Conservation (phyloP, 2,329 filamentous ascomycete genomes). For the Pyricularia sp. region DNA sequence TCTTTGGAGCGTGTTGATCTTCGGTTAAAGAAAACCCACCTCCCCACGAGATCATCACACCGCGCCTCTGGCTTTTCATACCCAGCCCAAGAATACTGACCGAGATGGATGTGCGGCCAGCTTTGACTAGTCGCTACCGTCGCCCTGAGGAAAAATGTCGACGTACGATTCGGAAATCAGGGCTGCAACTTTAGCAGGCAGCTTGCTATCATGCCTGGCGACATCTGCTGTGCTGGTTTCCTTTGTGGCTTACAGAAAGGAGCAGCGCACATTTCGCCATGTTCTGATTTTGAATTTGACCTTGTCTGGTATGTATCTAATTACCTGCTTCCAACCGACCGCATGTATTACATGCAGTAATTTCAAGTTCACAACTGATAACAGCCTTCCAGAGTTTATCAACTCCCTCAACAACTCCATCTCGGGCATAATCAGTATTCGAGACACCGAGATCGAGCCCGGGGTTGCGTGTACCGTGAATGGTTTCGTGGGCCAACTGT, state of each 20-base stretch:
- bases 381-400: conserved; percentile 22
- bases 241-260: conserved; percentile 9
- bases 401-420: conserved; percentile 32
- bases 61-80: background rate
- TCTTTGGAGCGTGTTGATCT: background rate
- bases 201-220: conserved; percentile 10
- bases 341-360: no score
- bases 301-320: conserved; percentile 12
- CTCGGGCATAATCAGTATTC: conserved; percentile 26
- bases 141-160: conserved; percentile 3
- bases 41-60: background rate
- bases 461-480: conserved; percentile 28
- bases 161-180: conserved; percentile 1
- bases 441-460: conserved; percentile 15
- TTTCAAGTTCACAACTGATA: background rate
- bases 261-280: conserved; percentile 16
- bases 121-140: background rate
- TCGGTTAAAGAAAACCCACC: background rate
- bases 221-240: conserved; percentile 10
- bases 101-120: background rate
- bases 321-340: background rate
- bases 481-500: conserved; percentile 34
- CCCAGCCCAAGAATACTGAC: background rate
- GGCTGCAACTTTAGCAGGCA: conserved; percentile 10
- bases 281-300: conserved; percentile 14